Base-by-base conservation (phyloP, 2,329 filamentous ascomycete genomes). In the Penicillium sclerotiorum region DNA sequence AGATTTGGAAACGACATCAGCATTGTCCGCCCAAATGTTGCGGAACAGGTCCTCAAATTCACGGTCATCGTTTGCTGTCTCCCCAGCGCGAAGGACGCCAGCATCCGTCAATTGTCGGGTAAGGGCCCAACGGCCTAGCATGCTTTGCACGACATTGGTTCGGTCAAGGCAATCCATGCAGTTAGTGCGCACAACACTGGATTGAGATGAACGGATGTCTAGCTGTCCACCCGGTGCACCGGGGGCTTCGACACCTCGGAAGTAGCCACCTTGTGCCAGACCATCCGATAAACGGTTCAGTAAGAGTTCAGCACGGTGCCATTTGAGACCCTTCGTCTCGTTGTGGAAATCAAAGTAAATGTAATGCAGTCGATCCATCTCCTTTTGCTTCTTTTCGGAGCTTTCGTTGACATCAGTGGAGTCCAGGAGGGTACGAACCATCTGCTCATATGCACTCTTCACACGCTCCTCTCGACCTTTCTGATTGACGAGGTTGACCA, bases 81-180 rank as follows among this genome's bases (percentile, higher is more conserved):
- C 84, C 47, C 91, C 91, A 21, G 84, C 82, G 45, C 82, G 73
- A 62, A 97, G 82, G 44, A 96, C 76, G 28, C 92, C 92, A 3
- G 90, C 76, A 61, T 97, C 93, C 56, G 86, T 82, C 49, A 99
- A 84, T 77, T 96, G 94, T 57, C 91, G 87, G 54, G 92, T 92
- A 33, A 99, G 78, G 12, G 90, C 89, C 82, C 86, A 92, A 44
- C 93, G 87, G 8, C 89, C 94, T 50, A 99, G 83, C 88, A 97
- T 96, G 70, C 90, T 95, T 74, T 99, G 94, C 3, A 99, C 90
- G 6, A 99, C 92, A 63, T 99, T 99, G 45, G 94, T 99, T 45
- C 94, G 88, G 72, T 99, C 94, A 12, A 99, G 82, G 60, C 95
- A 99, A 73, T 99, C 94, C 94, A 99, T 99, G 76, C 94, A 99